Conservation (phyloP, 1,284 basidiomycete species). For the Leccinum holopus region DNA sequence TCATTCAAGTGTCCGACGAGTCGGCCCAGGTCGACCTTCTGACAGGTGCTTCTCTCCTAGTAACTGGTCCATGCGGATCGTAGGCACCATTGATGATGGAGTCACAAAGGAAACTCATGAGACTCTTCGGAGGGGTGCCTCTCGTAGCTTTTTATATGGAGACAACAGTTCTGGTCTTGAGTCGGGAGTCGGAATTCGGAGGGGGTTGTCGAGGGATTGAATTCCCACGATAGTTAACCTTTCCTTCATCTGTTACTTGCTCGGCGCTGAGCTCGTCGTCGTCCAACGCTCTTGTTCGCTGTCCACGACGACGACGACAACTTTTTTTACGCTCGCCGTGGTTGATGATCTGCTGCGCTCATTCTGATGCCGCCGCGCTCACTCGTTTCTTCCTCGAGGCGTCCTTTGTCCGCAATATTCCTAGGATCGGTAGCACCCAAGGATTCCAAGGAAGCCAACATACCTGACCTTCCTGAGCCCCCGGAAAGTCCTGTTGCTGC, state of each 20-base stretch:
- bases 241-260: constrained; percentile 12
- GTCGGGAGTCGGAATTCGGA: constrained; percentile 31
- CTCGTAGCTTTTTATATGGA: too few species aligned
- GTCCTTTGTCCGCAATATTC: constrained; percentile 39
- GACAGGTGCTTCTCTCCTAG: too few species aligned
- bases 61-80: background rate
- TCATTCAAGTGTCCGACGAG: background rate
- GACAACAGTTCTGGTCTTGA: background rate
- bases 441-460: constrained; percentile 30
- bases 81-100: background rate
- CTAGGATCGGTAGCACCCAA: constrained; percentile 35
- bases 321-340: constrained; percentile 18
- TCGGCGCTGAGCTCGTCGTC: constrained; percentile 23
- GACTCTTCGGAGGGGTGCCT: background rate
- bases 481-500: constrained; percentile 54
- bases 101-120: background rate
- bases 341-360: constrained; percentile 29
- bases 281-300: constrained; percentile 25
- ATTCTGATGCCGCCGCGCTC: constrained; percentile 38
- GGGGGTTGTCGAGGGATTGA: background rate
- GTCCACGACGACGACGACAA: constrained; percentile 27
- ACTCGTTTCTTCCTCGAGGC: constrained; percentile 34
- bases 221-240: constrained; percentile 30
- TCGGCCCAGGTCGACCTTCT: too few species aligned
- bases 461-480: constrained; percentile 69